phyloP scores from a whole-genome alignment of 2,329 filamentous ascomycete species.

The Colletotrichum godetiae region DNA sequence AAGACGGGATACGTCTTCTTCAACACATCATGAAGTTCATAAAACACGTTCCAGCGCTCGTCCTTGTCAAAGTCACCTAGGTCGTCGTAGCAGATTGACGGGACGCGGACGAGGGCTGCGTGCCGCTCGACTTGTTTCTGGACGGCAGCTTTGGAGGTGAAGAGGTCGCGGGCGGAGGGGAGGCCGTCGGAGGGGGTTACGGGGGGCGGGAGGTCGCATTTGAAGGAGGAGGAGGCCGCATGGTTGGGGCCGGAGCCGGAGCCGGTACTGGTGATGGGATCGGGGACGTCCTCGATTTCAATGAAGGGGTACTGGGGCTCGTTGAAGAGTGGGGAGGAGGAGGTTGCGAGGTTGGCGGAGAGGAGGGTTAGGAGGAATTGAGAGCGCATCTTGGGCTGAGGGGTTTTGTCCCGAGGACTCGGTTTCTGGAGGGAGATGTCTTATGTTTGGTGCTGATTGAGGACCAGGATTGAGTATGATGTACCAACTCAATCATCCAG shows the following conservation, averaged over 20 bases:
- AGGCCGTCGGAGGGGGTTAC: conserved; percentile 48
- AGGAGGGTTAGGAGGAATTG: conserved; percentile 6
- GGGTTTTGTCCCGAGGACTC: too few species aligned
- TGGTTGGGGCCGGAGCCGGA: too few species aligned
- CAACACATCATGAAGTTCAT: conserved; percentile 60
- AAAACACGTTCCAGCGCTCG: conserved; percentile 65
- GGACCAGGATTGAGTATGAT: too few species aligned
- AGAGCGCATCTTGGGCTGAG: conserved; percentile 24
- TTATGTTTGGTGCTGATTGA: too few species aligned
- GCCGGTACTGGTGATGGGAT: too few species aligned
- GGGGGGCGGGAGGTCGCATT: conserved; percentile 48
- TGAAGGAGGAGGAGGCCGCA: conserved; percentile 34
- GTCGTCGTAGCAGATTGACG: conserved; percentile 67
- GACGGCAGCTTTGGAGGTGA: conserved; percentile 47
- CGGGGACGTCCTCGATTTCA: neutral
- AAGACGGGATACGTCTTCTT: conserved; percentile 60
- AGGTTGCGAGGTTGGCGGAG: neutral
- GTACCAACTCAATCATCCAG: neutral
- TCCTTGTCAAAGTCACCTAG: conserved; percentile 65
- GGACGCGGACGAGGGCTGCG: conserved; percentile 65
- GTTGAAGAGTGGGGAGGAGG: neutral
- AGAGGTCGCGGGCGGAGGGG: conserved; percentile 45
- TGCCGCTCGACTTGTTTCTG: conserved; percentile 59
- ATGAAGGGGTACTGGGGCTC: neutral
- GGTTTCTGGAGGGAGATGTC: too few species aligned